Conservation (phyloP, 2,329 filamentous ascomycete genomes). For the Leptographium wingfieldii region DNA sequence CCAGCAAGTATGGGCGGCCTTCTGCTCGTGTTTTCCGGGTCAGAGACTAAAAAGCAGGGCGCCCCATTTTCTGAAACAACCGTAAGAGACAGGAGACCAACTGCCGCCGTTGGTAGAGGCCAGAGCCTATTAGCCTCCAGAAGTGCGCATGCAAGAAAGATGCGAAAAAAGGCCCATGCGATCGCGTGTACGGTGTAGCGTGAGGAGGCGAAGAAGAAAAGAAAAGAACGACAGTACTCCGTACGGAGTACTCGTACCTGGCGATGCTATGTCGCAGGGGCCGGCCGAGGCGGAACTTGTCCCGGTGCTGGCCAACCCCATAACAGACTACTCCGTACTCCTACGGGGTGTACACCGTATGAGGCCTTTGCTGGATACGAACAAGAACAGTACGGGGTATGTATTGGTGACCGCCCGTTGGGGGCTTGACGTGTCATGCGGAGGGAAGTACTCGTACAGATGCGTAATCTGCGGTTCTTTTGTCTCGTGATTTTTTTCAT, state of each 20-base stretch:
- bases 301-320: neutral
- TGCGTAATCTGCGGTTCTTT: neutral
- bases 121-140: neutral
- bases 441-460: neutral
- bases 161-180: neutral
- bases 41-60: neutral
- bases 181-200: neutral
- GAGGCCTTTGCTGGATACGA: neutral
- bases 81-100: conserved; percentile 2
- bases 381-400: neutral
- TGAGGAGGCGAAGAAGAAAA: neutral
- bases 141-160: neutral
- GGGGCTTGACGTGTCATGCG: neutral
- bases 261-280: neutral
- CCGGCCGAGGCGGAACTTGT: neutral
- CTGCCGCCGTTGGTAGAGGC: conserved; percentile 6
- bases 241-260: neutral
- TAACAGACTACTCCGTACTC: neutral
- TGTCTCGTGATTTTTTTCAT: neutral
- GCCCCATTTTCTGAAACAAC: conserved; percentile 9
- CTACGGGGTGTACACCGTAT: neutral
- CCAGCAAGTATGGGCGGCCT: neutral
- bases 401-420: neutral
- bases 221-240: neutral
- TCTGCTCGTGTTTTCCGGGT: neutral